A percentile compares a stretch with the other conserved stretches of the same genome.
Conservation (phyloP, 2,329 filamentous ascomycete species). For the Colletotrichum spaethianum region DNA sequence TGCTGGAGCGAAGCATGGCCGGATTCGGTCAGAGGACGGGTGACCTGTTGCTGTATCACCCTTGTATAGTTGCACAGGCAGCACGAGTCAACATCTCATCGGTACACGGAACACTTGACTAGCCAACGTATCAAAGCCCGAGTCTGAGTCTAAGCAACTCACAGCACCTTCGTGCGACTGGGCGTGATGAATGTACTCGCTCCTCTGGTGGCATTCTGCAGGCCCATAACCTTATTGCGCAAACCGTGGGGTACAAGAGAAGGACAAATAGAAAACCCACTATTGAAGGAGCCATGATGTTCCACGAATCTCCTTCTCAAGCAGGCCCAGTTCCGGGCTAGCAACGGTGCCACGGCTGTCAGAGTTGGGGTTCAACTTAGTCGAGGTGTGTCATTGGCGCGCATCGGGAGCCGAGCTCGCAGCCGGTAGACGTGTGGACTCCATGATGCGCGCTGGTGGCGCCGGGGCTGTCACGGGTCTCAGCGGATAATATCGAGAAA, state of each 20-base stretch:
- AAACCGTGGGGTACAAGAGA: background rate
- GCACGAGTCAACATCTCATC: background rate
- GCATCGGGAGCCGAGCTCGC: background rate
- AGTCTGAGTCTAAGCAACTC: background rate
- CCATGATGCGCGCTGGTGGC: background rate
- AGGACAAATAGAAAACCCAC: background rate
- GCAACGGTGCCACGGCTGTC: background rate
- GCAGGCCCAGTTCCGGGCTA: background rate
- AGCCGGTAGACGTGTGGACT: background rate
- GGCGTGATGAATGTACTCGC: background rate
- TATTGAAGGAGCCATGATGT: background rate
- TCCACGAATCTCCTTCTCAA: conserved; percentile 11
- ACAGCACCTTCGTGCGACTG: background rate
- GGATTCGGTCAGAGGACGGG: background rate
- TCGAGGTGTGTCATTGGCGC: conserved; percentile 4
- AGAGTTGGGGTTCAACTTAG: background rate
- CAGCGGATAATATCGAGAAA: background rate
- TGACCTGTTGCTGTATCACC: background rate
- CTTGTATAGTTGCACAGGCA: background rate
- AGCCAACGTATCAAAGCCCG: background rate
- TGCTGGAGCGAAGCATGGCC: background rate
- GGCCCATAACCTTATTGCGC: background rate
- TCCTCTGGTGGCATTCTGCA: background rate
- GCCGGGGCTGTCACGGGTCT: background rate
- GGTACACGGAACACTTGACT: background rate